Evolutionary conservation across 495 filamentous ascomycete genomes (phyloP), one percentile per base, ranked within the genome.

Genomic region (Hypoxylon fragiforme): DNA sequence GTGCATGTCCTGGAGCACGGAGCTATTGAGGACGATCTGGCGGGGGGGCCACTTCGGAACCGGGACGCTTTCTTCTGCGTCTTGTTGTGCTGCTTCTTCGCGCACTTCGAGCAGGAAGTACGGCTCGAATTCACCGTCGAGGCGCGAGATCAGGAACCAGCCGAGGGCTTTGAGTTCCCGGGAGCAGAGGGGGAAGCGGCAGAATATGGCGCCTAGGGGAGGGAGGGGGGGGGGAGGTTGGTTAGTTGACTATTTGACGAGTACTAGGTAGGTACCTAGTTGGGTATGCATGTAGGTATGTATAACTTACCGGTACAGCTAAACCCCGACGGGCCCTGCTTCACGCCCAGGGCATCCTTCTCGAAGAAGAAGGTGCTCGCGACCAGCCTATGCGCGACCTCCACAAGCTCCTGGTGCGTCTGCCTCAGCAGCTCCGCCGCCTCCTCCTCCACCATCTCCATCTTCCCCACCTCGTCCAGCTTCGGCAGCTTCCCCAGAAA

Each of bases 321-420:
- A 24, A 51, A 69, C 7, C 52, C 54, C 2, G 54, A 64, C 28
- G 54, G 7, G 2, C 36, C 51, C 24, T 63, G 65, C 40, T 65
- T 66, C 14, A 66, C 56, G 12, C 54, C 57, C 1, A 46, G 28
- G 5, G 47, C 48, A 13, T 67, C 57, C 54, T 65, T 68, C 42
- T 73, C 67, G 32, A 70, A 72, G 58, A 68, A 73, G 24, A 73
- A 73, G 0, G 65, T 68, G 55, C 71, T 73, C 1, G 69, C 67
- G 8, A 73, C 57, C 4, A 73, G 65, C 12, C 71, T 60, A 43
- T 73, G 67, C 7, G 69, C 71, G 3, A 66, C 50, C 22, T 73
- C 69, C 14, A 55, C 28, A 12, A 70, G 44, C 13, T 68, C 62
- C 28, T 59, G 35, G 22, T 35, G 43, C 22, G 62, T 60, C 22